These are phyloP conservation scores for Alternaria sp. DNA, from an alignment of 2,329 filamentous ascomycete species.

Conservation along the genomic window DNA sequence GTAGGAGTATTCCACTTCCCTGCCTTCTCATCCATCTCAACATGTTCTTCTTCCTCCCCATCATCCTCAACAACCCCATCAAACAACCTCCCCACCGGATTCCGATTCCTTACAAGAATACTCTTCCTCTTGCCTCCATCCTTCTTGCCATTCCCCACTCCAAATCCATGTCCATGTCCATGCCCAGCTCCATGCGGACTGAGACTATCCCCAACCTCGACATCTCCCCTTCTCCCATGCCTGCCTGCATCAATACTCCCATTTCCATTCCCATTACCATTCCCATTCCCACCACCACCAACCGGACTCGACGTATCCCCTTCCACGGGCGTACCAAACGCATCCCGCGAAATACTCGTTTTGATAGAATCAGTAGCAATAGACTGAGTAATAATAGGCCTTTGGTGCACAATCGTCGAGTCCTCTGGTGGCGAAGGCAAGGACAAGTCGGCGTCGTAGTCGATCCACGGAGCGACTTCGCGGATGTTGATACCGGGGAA, in stretches of 20 bases:
- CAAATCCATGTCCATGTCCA: background rate
- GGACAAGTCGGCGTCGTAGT: conserved; percentile 13
- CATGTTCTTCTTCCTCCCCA: background rate
- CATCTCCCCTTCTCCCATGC: background rate
- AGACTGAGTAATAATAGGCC: background rate
- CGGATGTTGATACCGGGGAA: conserved; percentile 16
- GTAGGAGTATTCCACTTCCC: background rate
- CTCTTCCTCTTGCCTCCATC: conserved; percentile 11
- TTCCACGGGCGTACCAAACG: background rate
- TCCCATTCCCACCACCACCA: background rate
- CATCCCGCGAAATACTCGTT: background rate
- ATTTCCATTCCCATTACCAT: background rate
- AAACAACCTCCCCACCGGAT: conserved; percentile 30
- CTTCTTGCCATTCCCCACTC: background rate
- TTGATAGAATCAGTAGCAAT: background rate
- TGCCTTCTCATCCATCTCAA: background rate
- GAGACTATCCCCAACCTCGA: background rate
- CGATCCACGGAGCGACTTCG: conserved; percentile 35
- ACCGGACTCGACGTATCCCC: background rate
- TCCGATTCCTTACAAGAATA: conserved; percentile 14
- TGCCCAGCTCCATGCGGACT: background rate
- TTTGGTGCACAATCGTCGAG: background rate
- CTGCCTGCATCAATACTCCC: background rate
- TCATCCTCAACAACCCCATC: conserved; percentile 17
- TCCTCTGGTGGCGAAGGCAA: background rate